Conservation (phyloP, 208 protist genomes). For the Trypanosoma rangeli region DNA sequence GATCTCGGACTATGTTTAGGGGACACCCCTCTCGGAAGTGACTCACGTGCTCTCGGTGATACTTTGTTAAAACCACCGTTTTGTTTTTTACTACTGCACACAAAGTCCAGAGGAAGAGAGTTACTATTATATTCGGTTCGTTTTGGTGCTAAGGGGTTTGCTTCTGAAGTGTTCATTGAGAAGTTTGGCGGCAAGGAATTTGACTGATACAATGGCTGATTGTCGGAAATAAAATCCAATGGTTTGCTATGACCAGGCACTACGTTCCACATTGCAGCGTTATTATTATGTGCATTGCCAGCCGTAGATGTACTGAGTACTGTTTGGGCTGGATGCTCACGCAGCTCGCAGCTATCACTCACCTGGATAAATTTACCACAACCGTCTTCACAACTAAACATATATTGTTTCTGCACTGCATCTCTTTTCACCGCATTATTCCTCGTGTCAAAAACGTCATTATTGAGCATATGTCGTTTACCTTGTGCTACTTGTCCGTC, state of each 20-base stretch:
- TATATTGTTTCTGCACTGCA: constrained; percentile 38
- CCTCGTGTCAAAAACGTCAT: constrained; percentile 10
- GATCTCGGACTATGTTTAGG: constrained; percentile 1
- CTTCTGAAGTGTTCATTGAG: constrained; percentile 30
- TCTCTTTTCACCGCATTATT: constrained; percentile 7
- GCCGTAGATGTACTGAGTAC: not conserved
- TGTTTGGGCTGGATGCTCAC: constrained; percentile 4
- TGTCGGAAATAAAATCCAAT: not conserved
- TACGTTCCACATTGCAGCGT: not conserved
- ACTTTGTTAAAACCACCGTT: constrained; percentile 2
- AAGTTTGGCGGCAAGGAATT: constrained; percentile 70
- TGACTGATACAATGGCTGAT: constrained; percentile 36
- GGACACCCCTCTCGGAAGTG: constrained; percentile 7
- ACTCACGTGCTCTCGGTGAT: constrained; percentile 5
- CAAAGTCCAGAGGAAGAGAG: constrained; percentile 65
- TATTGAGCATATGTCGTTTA: constrained; percentile 20
- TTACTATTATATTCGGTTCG: constrained; percentile 49
- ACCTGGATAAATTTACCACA: constrained; percentile 37
- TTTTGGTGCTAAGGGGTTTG: constrained; percentile 26
- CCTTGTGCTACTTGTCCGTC: constrained; percentile 68
- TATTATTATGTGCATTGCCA: not conserved
- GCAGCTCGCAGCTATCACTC: not conserved
- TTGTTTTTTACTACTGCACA: constrained; percentile 21
- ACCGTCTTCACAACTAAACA: constrained; percentile 49
- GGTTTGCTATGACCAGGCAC: not conserved